phyloP scores from a whole-genome alignment of 768 basidiomycete species.

The Tephrocybe sp. region DNA sequence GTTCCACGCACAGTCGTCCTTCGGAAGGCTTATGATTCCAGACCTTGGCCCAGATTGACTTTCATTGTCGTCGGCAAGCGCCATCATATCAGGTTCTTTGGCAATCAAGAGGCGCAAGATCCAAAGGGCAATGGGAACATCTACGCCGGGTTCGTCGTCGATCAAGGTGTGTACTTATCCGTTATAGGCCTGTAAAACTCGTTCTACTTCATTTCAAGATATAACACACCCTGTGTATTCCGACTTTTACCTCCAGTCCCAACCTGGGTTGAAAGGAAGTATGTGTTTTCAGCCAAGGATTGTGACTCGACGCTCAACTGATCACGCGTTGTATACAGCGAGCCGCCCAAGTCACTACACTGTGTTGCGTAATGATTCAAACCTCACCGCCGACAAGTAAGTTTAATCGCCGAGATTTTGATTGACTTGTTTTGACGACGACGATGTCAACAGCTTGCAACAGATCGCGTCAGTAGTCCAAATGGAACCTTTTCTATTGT shows the following conservation, averaged over 20 bases:
- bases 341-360: constrained; percentile 59
- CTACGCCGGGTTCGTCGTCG: constrained; percentile 54
- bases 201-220: constrained; percentile 25
- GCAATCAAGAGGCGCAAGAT: constrained; percentile 37
- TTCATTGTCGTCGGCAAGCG: constrained; percentile 61
- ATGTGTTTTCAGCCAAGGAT: constrained; percentile 10
- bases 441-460: constrained; percentile 31
- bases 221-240: constrained; percentile 54
- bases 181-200: too few relatives aligned
- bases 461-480: constrained; percentile 39
- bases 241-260: constrained; percentile 63
- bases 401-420: constrained; percentile 13
- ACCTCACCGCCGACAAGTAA: constrained; percentile 29
- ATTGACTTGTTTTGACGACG: not conserved
- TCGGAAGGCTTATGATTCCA: constrained; percentile 34
- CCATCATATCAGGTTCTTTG: constrained; percentile 56
- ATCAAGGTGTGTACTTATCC: constrained; percentile 25
- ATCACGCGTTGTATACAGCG: constrained; percentile 28
- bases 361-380: constrained; percentile 31
- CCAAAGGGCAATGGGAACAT: constrained; percentile 54
- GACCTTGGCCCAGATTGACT: constrained; percentile 45
- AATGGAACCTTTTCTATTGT: too few relatives aligned
- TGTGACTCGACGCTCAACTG: not conserved
- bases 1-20: constrained; percentile 1
- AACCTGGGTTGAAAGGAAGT: constrained; percentile 52